phyloP scores from a whole-genome alignment of 2,329 filamentous ascomycete species.

The Triangularia setosa region DNA sequence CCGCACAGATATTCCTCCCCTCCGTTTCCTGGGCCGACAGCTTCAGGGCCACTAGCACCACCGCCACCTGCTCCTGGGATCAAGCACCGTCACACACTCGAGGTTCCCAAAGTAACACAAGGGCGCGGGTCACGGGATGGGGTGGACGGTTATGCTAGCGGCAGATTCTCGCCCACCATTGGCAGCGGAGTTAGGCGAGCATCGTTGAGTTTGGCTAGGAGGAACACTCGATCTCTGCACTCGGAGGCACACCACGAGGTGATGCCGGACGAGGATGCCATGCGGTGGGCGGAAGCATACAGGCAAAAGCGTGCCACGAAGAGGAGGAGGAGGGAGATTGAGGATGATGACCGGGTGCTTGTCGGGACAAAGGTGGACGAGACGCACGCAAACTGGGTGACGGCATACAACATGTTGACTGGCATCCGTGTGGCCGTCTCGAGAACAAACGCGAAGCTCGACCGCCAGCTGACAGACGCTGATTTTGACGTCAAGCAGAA shows the following conservation, averaged over 20 bases:
- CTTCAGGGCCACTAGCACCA: constrained; percentile 46
- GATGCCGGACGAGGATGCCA: constrained; percentile 81
- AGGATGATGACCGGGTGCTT: constrained; percentile 90
- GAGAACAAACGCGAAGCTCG: constrained; percentile 92
- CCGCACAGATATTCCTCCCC: constrained; percentile 64
- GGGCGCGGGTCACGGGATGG: constrained; percentile 70
- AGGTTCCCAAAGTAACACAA: constrained; percentile 70
- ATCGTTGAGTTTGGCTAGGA: constrained; percentile 77
- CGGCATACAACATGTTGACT: constrained; percentile 98
- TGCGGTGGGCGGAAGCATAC: constrained; percentile 88
- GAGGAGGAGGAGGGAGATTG: constrained; percentile 73
- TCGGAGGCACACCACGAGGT: constrained; percentile 79
- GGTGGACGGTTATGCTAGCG: constrained; percentile 65
- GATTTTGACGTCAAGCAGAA: constrained; percentile 96
- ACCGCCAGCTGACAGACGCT: constrained; percentile 80
- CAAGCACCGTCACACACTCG: constrained; percentile 81
- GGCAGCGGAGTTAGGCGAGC: constrained; percentile 62
- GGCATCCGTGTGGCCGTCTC: constrained; percentile 97
- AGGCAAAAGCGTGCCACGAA: constrained; percentile 88
- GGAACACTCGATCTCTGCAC: constrained; percentile 78
- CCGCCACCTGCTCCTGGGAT: constrained; percentile 51
- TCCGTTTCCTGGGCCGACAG: constrained; percentile 46
- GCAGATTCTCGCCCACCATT: constrained; percentile 71
- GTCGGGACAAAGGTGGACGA: constrained; percentile 98
- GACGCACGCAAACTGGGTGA: constrained; percentile 94